Evolutionary conservation across 2,329 filamentous ascomycete species (phyloP).

Genomic region (Pseudofabraea citricarpa): DNA sequence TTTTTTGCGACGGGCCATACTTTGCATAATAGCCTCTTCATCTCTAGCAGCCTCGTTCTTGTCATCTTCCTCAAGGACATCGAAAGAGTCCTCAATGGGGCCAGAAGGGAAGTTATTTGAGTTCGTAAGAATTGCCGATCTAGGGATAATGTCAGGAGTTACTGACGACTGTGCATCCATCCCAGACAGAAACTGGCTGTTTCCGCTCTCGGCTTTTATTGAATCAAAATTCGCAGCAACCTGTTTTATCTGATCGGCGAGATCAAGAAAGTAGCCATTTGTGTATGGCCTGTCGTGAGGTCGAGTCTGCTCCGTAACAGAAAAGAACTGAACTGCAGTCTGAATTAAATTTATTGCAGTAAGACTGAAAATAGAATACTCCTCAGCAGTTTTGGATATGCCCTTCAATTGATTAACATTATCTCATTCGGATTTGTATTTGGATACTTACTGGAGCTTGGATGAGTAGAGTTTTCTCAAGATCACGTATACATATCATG

Average conservation of each 20-base stretch:
- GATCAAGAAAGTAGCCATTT: conserved; percentile 94
- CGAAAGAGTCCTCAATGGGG: conserved; percentile 62
- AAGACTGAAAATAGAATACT: conserved; percentile 85
- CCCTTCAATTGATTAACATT: conserved; percentile 68
- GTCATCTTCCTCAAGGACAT: conserved; percentile 45
- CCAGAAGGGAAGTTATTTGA: conserved; percentile 76
- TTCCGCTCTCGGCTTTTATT: conserved; percentile 61
- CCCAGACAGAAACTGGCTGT: conserved; percentile 46
- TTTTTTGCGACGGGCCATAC: conserved; percentile 95
- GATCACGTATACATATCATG: conserved; percentile 85
- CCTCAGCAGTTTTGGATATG: conserved; percentile 63
- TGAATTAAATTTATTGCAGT: conserved; percentile 87
- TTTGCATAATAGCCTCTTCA: conserved; percentile 78
- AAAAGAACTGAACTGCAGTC: conserved; percentile 79
- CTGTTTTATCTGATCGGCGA: conserved; percentile 86
- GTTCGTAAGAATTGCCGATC: conserved; percentile 56
- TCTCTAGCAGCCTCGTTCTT: conserved; percentile 66
- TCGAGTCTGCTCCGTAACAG: conserved; percentile 80
- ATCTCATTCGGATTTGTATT: conserved; percentile 53
- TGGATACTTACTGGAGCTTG: conserved; percentile 83
- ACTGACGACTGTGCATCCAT: conserved; percentile 57
- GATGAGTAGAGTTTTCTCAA: conserved; percentile 90
- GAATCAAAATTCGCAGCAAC: conserved; percentile 82
- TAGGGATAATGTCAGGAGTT: conserved; percentile 20
- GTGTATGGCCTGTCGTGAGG: conserved; percentile 86